Conservation (phyloP, 2,329 filamentous ascomycete species). For the Epicoccum sorghinum region DNA sequence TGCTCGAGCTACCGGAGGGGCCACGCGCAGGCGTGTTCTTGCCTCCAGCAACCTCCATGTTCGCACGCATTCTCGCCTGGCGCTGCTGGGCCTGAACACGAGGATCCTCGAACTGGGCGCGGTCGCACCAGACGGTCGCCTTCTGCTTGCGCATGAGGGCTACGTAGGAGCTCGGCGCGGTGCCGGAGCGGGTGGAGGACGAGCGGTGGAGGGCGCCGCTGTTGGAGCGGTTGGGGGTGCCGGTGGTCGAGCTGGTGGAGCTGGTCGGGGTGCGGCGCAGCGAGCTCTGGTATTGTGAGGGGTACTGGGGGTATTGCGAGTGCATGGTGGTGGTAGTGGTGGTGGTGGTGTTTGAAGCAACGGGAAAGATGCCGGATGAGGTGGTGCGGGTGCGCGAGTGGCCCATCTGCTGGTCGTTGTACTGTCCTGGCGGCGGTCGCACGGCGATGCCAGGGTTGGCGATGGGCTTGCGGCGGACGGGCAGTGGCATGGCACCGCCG, state of each 20-base stretch:
- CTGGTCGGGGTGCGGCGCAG: constrained; percentile 68
- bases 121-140: constrained; percentile 97
- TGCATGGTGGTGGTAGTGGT: constrained; percentile 36
- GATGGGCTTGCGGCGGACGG: constrained; percentile 45
- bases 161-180: constrained; percentile 77
- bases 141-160: constrained; percentile 96
- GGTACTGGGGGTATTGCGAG: constrained; percentile 43
- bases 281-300: constrained; percentile 41
- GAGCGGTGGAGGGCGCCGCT: constrained; percentile 70
- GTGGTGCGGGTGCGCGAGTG: constrained; percentile 48
- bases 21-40: constrained; percentile 46
- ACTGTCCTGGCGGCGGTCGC: constrained; percentile 35
- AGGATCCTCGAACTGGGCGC: constrained; percentile 89
- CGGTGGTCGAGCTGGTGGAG: constrained; percentile 68
- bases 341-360: constrained; percentile 28
- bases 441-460: constrained; percentile 40
- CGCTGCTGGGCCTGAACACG: constrained; percentile 81
- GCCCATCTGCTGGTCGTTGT: constrained; percentile 31
- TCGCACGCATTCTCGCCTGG: constrained; percentile 84
- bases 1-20: constrained; percentile 47
- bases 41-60: constrained; percentile 78
- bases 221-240: constrained; percentile 57
- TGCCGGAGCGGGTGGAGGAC: constrained; percentile 77
- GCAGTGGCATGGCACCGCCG: constrained; percentile 30
- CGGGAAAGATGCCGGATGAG: constrained; percentile 45